Evolutionary conservation across 176 grass and related monocot genomes (phyloP), one percentile per base, ranked within the genome.

Genomic region (Ananas comosus): DNA sequence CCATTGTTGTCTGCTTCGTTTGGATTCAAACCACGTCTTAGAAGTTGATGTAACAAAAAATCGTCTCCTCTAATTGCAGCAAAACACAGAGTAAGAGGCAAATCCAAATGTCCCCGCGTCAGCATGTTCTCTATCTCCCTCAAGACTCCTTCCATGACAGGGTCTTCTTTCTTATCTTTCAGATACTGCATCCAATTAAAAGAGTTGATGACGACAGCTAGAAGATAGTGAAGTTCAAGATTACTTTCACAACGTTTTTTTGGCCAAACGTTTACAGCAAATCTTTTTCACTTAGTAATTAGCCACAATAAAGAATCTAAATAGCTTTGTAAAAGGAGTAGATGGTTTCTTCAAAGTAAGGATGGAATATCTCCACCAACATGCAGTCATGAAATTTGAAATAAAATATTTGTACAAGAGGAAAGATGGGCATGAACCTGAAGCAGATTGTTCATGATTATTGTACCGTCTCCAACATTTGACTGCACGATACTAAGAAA

Each of bases 391-490:
- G 24, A 16, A 5, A 80, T 78, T 63, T 80, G 6, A 65, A 56
- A 12, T 42, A 50, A 59, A 59, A 14, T 9, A 61, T 61, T 18
- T 19, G n/a, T 59, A 61, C 17, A 61, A 52, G 24, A 65, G 56
- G 49, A 79, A 70, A 64, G 42, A 50, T n/a, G 57, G 51, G 48
- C 57, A 75, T 42, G 54, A 56, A 93, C 94, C 87, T 91, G 65
- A 70, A 99, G 88, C 57, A 99, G 82, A 68, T 99, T 99, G 71
- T 89, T 99, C 77, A 99, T 90, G 48, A 99, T 91, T 79, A 88
- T 84, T 68, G 94, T 93, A 59, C 87, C 94, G 72, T 99, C 94
- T 22, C 80, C 94, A 63, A 91, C 80, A 80, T 99, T 99, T 24
- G 94, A 93, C 70, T 93, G 90, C 79, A 99, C 80, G 51, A 93